These are phyloP conservation scores for Fraxinus sp. DNA, from an alignment of 305 asterid genomes.

Conservation along the genomic window DNA sequence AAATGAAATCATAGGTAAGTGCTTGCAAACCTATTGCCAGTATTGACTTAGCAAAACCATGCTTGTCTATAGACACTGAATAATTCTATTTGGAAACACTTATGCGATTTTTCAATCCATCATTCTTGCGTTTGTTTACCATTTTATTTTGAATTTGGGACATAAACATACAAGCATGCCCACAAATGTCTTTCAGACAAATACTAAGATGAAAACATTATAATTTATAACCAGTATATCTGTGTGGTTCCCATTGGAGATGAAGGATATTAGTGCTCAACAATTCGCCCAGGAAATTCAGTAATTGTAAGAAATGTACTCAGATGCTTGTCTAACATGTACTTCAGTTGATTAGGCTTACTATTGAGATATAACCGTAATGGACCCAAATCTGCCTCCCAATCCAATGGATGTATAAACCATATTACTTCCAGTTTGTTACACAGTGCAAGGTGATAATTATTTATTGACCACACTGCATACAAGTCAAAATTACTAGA, in stretches of 20 bases:
- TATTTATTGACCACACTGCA: background rate
- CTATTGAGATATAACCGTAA: background rate
- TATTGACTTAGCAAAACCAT: background rate
- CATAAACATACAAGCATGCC: background rate
- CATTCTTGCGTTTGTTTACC: background rate
- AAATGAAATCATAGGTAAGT: conserved; percentile 15
- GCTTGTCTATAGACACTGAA: background rate
- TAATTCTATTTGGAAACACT: background rate
- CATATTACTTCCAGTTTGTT: background rate
- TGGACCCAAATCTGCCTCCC: background rate
- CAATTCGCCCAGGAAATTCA: background rate
- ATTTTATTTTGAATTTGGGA: background rate
- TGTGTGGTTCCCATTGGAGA: background rate
- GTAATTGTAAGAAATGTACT: background rate
- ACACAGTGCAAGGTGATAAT: background rate
- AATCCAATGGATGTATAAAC: background rate
- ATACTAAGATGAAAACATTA: background rate
- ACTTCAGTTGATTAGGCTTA: background rate
- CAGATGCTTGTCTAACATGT: background rate
- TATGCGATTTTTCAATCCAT: background rate
- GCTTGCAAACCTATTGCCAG: background rate
- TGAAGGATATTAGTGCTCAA: background rate
- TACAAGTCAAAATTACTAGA: background rate
- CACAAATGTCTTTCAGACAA: background rate
- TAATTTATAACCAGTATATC: background rate